Evolutionary conservation across 2,329 filamentous ascomycete species (phyloP).

Genomic region (Apiospora phragmitis): DNA sequence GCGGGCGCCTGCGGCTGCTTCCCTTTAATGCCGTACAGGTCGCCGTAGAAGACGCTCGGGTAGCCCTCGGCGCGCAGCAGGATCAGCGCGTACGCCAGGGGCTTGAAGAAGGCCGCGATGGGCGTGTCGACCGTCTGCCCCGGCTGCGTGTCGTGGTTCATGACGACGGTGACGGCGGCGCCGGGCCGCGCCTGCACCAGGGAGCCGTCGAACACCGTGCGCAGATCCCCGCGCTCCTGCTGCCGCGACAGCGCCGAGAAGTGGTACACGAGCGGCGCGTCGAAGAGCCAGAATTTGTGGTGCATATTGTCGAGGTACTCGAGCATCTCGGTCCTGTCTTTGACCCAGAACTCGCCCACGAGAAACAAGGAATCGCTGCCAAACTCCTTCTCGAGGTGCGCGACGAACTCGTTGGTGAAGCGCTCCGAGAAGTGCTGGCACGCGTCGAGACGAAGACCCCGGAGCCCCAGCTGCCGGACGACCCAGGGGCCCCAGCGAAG

Average conservation of each 20-base stretch:
- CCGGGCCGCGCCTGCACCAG: conserved; percentile 46
- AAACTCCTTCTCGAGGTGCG: conserved; percentile 19
- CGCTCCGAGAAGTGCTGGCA: conserved; percentile 32
- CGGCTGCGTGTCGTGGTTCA: conserved; percentile 67
- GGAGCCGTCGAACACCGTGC: conserved; percentile 60
- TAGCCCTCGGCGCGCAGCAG: conserved; percentile 60
- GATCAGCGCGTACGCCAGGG: conserved; percentile 71
- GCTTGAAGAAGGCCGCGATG: conserved; percentile 67
- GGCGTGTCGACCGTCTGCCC: conserved; percentile 47
- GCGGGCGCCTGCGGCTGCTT: conserved; percentile 36
- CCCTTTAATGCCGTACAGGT: conserved; percentile 61
- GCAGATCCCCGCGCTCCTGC: conserved; percentile 56
- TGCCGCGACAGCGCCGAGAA: conserved; percentile 61
- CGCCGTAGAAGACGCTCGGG: conserved; percentile 70
- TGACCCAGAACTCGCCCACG: conserved; percentile 69
- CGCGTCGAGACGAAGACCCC: conserved; percentile 33
- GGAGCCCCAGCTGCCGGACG: conserved; percentile 24
- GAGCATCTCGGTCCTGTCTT: conserved; percentile 53
- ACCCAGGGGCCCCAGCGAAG: conserved; percentile 32
- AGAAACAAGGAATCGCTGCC: conserved; percentile 56
- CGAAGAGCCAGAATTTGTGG: conserved; percentile 61
- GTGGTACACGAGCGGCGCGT: conserved; percentile 67
- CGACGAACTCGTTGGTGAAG: conserved; percentile 28
- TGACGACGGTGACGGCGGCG: conserved; percentile 58
- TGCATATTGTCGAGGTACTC: conserved; percentile 58